These are phyloP conservation scores for Chlamydomonas incerta DNA, from an alignment of 139 green algal species.

Conservation along the genomic window DNA sequence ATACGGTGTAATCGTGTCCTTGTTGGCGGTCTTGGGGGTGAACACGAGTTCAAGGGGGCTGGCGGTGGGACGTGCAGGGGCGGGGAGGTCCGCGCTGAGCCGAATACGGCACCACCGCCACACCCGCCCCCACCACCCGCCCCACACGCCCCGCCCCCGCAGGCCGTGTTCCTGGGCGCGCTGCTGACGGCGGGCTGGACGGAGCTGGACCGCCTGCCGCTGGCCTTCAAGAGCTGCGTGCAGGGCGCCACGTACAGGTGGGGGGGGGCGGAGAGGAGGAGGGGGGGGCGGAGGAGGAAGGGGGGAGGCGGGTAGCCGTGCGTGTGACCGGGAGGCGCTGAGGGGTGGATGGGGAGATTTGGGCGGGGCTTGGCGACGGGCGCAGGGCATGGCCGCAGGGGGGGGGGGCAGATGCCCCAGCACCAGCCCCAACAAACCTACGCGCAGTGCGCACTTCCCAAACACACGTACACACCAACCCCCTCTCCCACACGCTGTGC, in stretches of 20 bases:
- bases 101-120: no score
- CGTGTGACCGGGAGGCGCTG: background rate
- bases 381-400: no score
- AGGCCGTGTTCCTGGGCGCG: constrained; percentile 59
- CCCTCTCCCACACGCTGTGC: background rate
- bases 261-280: background rate
- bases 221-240: constrained; percentile 72
- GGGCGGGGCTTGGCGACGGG: no score
- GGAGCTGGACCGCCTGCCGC: constrained; percentile 60
- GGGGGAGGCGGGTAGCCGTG: background rate
- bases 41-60: background rate
- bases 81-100: no score
- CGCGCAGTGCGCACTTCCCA: background rate
- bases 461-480: no score
- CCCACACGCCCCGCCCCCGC: background rate
- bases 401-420: no score
- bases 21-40: no score
- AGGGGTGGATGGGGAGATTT: no score
- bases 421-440: no score
- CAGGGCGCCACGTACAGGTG: constrained; percentile 54
- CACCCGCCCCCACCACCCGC: no score
- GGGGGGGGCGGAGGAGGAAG: background rate
- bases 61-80: no score
- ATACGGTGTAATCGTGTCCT: no score
- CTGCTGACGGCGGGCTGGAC: constrained; percentile 65